These are phyloP conservation scores for Crassisporium funariophilum DNA, from an alignment of 768 basidiomycete genomes.

Conservation along the genomic window DNA sequence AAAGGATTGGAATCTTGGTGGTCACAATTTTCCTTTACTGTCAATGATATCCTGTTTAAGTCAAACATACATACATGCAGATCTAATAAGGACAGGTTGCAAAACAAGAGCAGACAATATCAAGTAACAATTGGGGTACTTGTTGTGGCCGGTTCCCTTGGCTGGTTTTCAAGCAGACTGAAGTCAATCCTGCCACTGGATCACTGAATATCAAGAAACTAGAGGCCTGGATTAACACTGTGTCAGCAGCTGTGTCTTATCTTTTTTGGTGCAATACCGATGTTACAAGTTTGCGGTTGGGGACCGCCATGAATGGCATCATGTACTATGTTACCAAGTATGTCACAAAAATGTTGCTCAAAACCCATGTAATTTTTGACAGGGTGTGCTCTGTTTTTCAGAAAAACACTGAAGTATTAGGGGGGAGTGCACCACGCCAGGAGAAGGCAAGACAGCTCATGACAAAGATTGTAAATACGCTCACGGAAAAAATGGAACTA, in stretches of 20 bases:
- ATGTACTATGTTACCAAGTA: slow-evolving; percentile 45
- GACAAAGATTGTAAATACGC: slow-evolving; percentile 36
- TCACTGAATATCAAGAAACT: slow-evolving; percentile 30
- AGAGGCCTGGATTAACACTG: slow-evolving; percentile 40
- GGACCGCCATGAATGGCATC: slow-evolving; percentile 41
- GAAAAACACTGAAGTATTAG: slow-evolving; percentile 24
- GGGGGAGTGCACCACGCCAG: slow-evolving; percentile 7
- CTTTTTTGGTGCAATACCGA: slow-evolving; percentile 40
- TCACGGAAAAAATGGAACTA: slow-evolving; percentile 38
- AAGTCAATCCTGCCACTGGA: slow-evolving; percentile 30
- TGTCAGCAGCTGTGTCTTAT: slow-evolving; percentile 32
- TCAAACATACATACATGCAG: slow-evolving; percentile 34
- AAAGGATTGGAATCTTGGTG: slow-evolving; percentile 17
- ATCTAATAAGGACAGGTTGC: background rate
- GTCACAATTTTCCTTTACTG: slow-evolving; percentile 12
- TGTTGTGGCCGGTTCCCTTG: slow-evolving; percentile 41
- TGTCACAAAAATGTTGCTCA: slow-evolving; percentile 41
- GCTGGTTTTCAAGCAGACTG: slow-evolving; percentile 16
- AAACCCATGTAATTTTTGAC: slow-evolving; percentile 40
- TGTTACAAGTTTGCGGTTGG: slow-evolving; percentile 38
- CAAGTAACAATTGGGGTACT: slow-evolving; percentile 25
- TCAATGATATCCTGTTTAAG: slow-evolving; percentile 30
- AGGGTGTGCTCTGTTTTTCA: slow-evolving; percentile 26
- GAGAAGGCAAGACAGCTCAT: slow-evolving; percentile 33
- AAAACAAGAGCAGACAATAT: background rate